Conservation (phyloP, 1,284 basidiomycete species). For the Apiotrichum mycotoxinovorans region DNA sequence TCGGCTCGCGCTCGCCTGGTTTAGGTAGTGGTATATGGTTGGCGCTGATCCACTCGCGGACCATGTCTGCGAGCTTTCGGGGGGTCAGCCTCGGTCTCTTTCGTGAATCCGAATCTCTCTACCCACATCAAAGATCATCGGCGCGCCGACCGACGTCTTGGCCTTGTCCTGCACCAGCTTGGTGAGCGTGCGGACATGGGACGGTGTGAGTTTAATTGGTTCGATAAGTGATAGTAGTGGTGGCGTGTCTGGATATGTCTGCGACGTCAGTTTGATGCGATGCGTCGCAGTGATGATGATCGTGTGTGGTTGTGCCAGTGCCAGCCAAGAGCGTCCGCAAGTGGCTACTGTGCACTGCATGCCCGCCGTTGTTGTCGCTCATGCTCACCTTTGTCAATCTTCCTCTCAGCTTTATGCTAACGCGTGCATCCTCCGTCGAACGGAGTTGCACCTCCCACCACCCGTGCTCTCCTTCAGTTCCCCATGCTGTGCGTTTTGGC, state of each 20-base stretch:
- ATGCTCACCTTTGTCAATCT: conserved; percentile 43
- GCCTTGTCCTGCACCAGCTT: conserved; percentile 42
- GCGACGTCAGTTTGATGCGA: not conserved
- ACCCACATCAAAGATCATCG: conserved; percentile 48
- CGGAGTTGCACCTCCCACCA: conserved; percentile 45
- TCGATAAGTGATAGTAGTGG: conserved; percentile 39
- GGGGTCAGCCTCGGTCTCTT: not conserved
- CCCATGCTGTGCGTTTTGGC: conserved; percentile 47
- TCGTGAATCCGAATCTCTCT: not conserved
- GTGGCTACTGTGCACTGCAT: not conserved
- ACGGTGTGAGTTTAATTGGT: conserved; percentile 33
- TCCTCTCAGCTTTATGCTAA: conserved; percentile 40
- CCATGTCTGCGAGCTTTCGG: conserved; percentile 38
- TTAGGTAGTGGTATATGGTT: conserved; percentile 44
- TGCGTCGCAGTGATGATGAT: too few relatives aligned
- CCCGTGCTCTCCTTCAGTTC: conserved; percentile 37
- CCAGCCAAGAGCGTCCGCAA: too few relatives aligned
- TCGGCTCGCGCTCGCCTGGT: conserved; percentile 34
- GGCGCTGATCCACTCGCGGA: conserved; percentile 41
- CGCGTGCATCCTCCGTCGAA: conserved; percentile 36
- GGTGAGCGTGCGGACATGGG: conserved; percentile 38
- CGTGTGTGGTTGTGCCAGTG: too few relatives aligned
- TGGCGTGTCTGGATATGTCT: conserved; percentile 13
- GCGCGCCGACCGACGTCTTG: conserved; percentile 32
- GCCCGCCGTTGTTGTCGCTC: too few relatives aligned